Evolutionary conservation across 2,329 filamentous ascomycete species (phyloP), one percentile per base, ranked within the genome.

Genomic region (Alternaria rosae): DNA sequence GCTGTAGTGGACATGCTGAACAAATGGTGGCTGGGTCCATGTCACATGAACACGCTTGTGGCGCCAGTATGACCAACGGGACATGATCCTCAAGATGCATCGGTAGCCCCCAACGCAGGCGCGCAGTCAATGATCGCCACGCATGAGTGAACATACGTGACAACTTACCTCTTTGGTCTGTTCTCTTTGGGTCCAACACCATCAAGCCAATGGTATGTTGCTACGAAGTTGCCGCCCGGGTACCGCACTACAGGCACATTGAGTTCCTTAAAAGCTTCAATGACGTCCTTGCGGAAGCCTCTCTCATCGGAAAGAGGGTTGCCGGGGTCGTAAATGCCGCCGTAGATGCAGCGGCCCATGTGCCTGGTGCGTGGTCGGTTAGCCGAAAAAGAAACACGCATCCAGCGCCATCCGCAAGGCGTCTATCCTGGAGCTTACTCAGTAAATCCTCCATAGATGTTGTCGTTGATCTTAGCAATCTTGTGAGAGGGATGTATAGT

Each of bases 341-440:
- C 91, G 77, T 95, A 94, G 74, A 95, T 93, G 82, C 92, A 95
- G 64, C 92, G 88, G 71, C 92, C 92, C 92, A 95, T 95, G 79
- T 95, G 92, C 71, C 91, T 92, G 68, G 30, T 57, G 25, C 60
- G 41, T 55, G 61, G 73, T 44, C 54, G 58, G 73, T 77, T 60
- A 78, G 70, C 69, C 48, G 60, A 55, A 41, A 32, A 42, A 57
- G 44, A 48, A 50, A 35, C 32, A 59, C 50, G 50, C 30, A 59
- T 17, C 15, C 44, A 38, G 26, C 57, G 56, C 45, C 17, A 54
- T 43, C 23, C 23, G 38, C 21, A 26, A 32, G 45, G 30, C 13
- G 20, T 42, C 30, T 30, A 42, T 60, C 53, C 13, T 44, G 78
- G 17, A 48, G 41, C 87, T 80, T 82, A 92, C 91, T 95, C 92